Base-by-base conservation (phyloP, 345 rosid genomes). In the Moringa oleifera region DNA sequence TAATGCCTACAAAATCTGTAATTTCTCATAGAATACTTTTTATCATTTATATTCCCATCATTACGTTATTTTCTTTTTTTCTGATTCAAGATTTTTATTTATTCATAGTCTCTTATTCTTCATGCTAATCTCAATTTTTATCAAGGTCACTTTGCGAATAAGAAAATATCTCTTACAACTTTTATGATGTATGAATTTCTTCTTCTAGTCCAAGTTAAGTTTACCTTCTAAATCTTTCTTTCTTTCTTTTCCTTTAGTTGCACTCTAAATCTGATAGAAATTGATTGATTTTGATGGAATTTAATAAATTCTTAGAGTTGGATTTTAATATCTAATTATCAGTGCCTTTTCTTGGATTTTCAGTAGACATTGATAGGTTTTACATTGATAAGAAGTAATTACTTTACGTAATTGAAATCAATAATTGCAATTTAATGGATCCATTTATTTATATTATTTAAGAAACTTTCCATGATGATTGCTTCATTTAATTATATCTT, bases 1-100 rank as follows among this genome's bases (percentile, higher is more conserved):
- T 1, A 16, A 41, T 5, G 47, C 13, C 47, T 2, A 16, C 47
- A 41, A 41, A 41, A 11, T 41, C 12, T 16, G 1, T 41, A 1
- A 41, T 7, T 41, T 41, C 1, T 4, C 47, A 11, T 15, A 41
- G 12, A 41, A 41, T 41, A 4, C 1, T 41, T 41, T 16, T 41
- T 16, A 41, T 7, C 12, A 41, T 41, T 16, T 41, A 41, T 7
- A 41, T 1, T 16, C 16, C 37, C 47, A 41, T 7, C 21, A n/a
- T 7, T 53, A 22, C 2, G 20, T 53, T 11, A 53, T 20, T 53
- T 21, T 11, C n/a, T 25, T 20, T 53, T 20, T 72, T 25, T 63
- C 67, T 6, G 72, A 75, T 64, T 73, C 75, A 28, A 71, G 61
- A 59, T 58, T 31, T 41, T 15, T 46, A 31, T 19, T 25, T 25